Percentiles rank a stretch among this genome's conserved stretches.
Conservation (phyloP, 108 stramenopile species). For the Nannochloropsis granulata region DNA sequence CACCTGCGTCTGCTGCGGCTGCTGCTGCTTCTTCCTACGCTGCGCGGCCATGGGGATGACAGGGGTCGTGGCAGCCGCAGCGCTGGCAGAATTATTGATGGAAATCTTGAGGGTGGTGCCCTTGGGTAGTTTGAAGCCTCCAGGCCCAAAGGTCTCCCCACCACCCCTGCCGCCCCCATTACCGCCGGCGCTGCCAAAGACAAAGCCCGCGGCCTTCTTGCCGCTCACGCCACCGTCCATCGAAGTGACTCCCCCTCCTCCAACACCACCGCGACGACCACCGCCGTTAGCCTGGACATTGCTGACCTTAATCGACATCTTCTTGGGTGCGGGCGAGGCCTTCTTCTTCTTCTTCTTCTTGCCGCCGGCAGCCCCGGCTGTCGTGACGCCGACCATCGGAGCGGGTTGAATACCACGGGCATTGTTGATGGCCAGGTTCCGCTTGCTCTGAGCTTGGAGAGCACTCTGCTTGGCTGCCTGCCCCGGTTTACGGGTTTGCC, state of each 20-base stretch:
- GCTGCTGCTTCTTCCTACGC: neutral
- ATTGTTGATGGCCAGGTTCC: neutral
- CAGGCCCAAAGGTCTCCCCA: neutral
- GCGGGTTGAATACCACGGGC: neutral
- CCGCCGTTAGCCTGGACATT: neutral
- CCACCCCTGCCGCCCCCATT: neutral
- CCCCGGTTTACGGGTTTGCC: neutral
- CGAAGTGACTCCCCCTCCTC: neutral
- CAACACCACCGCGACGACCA: neutral
- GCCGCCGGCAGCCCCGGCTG: neutral
- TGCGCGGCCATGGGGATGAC: neutral
- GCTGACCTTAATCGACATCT: too few species aligned
- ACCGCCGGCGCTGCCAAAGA: neutral
- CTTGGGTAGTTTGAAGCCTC: neutral
- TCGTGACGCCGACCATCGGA: neutral
- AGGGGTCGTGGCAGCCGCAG: neutral
- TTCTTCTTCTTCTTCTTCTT: neutral
- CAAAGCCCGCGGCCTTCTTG: neutral
- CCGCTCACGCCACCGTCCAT: neutral
- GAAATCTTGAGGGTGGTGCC: neutral
- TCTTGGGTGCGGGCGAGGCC: neutral
- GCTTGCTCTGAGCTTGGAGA: neutral
- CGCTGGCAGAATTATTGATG: neutral
- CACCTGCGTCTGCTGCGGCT: too few species aligned
- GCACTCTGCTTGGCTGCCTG: neutral